Evolutionary conservation across 2,329 filamentous ascomycete species (phyloP).

Genomic region (Capronia epimyces): DNA sequence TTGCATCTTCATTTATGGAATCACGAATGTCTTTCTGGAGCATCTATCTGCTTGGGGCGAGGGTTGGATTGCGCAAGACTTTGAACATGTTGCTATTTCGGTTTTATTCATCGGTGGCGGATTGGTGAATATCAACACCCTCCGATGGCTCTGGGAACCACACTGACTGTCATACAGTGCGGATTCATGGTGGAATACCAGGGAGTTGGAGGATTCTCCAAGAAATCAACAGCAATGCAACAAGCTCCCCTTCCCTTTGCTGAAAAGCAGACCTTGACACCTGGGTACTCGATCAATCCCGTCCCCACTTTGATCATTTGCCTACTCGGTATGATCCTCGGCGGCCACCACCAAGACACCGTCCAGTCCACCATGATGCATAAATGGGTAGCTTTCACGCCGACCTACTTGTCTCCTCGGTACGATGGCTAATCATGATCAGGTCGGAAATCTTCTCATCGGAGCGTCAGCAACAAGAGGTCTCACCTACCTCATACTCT

Average conservation of each 20-base stretch:
- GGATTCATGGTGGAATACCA: conserved; percentile 80
- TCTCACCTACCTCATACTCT: conserved; percentile 67
- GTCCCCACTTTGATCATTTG: conserved; percentile 72
- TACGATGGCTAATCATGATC: conserved; percentile 62
- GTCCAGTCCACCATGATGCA: conserved; percentile 56
- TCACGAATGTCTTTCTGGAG: conserved; percentile 77
- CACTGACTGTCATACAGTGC: conserved; percentile 41
- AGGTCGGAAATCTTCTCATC: conserved; percentile 50
- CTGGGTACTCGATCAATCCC: conserved; percentile 63
- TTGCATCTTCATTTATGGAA: conserved; percentile 74
- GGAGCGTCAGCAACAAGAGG: conserved; percentile 65
- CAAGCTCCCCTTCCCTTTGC: too few species aligned
- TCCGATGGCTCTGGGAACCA: too few species aligned
- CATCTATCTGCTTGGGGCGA: conserved; percentile 64
- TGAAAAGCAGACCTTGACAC: conserved; percentile 28
- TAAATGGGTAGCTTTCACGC: too few species aligned
- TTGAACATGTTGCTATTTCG: conserved; percentile 82
- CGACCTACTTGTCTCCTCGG: too few species aligned
- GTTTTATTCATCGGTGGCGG: conserved; percentile 80
- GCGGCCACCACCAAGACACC: conserved; percentile 67
- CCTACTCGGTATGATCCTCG: conserved; percentile 77
- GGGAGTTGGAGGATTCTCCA: conserved; percentile 56
- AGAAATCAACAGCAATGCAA: conserved; percentile 55
- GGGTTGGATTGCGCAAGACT: conserved; percentile 64
- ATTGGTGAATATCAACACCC: conserved; percentile 45